phyloP scores from a whole-genome alignment of 169 alveolate species.

The Plasmodium falciparum region DNA sequence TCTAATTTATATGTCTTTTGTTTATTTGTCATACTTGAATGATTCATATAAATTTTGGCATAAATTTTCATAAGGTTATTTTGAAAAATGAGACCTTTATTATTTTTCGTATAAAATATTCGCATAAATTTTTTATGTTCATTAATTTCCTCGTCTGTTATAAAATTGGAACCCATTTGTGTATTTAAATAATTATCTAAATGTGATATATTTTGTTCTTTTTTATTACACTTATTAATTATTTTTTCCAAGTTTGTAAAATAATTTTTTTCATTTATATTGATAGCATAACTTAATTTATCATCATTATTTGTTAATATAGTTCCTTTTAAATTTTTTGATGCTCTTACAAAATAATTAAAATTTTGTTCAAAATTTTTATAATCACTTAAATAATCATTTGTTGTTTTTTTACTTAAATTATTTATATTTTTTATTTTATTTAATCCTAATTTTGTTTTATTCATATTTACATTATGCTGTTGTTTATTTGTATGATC shows the following conservation, averaged over 20 bases:
- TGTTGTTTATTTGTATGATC: neutral
- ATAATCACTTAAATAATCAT: slow-evolving; percentile 50
- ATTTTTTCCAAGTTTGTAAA: slow-evolving; percentile 57
- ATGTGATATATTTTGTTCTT: slow-evolving; percentile 39
- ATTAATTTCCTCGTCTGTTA: slow-evolving; percentile 48
- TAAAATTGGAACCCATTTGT: slow-evolving; percentile 30
- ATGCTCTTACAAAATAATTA: slow-evolving; percentile 54
- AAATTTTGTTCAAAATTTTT: slow-evolving; percentile 65
- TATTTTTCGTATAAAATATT: slow-evolving; percentile 46
- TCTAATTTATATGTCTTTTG: neutral
- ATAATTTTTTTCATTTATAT: slow-evolving; percentile 39
- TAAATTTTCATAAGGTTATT: slow-evolving; percentile 52
- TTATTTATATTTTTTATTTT: neutral
- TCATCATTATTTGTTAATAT: slow-evolving; percentile 49
- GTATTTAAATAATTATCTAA: slow-evolving; percentile 26
- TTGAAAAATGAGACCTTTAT: slow-evolving; percentile 53
- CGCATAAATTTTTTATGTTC: slow-evolving; percentile 40
- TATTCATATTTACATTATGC: neutral
- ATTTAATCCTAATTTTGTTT: neutral
- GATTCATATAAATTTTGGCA: slow-evolving; percentile 33
- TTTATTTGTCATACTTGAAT: neutral
- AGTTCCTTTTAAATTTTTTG: slow-evolving; percentile 33
- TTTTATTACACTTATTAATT: slow-evolving; percentile 34
- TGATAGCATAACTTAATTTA: slow-evolving; percentile 20
- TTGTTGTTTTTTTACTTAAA: slow-evolving; percentile 28